Base-by-base conservation (phyloP, 2,329 filamentous ascomycete species). In the Xylariales sp. region DNA sequence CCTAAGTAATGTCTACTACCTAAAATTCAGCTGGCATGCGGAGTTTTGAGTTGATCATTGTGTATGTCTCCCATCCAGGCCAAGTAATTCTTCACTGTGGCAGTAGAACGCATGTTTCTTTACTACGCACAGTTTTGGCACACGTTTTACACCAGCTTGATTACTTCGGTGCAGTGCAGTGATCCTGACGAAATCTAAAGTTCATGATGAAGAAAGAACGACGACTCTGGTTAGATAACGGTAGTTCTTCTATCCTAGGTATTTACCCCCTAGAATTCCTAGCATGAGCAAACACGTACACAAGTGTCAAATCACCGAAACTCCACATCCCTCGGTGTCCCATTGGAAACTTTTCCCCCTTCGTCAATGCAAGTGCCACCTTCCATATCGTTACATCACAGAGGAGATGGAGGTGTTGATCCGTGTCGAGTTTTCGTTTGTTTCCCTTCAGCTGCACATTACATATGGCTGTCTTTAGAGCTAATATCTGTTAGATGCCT, bases 1-100 rank as follows among this genome's bases (percentile, higher is more conserved):
- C 54, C 54, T 48, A 46, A 47, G 47, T 49, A 54, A 50, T 56
- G 40, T 50, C 41, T 53, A 51, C 28, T 43, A 50, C 37, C 37
- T 38, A 51, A 34, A 40, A 48, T 39, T 14, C 31, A 46, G 31
- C 35, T 38, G 38, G 8, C n/a, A 16, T 6, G 18, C 24, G n/a
- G n/a, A 27, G 7, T 27, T 8, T 27, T n/a, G n/a, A n/a, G n/a
- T n/a, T n/a, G n/a, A n/a, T n/a, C n/a, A n/a, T n/a, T n/a, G n/a
- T n/a, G n/a, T n/a, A n/a, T n/a, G n/a, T n/a, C n/a, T n/a, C n/a
- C n/a, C n/a, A n/a, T n/a, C n/a, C n/a, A n/a, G n/a, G n/a, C n/a
- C n/a, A n/a, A n/a, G n/a, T n/a, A n/a, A n/a, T n/a, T n/a, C n/a
- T n/a, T n/a, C n/a, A n/a, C n/a, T n/a, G n/a, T n/a, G n/a, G n/a